phyloP scores from a whole-genome alignment of 1,139 yeast genomes.

The Debaryomyces fabryi region DNA sequence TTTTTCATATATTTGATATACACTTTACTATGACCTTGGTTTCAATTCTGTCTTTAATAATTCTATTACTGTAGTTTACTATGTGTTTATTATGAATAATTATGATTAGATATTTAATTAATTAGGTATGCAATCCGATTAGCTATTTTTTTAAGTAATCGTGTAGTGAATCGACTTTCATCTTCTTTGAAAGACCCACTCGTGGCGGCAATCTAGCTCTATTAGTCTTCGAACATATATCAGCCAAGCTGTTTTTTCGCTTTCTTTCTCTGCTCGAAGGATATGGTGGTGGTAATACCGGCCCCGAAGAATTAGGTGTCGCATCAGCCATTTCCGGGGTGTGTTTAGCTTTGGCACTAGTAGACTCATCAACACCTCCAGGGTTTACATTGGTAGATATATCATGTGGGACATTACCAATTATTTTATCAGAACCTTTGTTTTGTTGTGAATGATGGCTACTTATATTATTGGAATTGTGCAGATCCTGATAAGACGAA shows the following conservation, averaged over 20 bases:
- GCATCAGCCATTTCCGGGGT: not conserved
- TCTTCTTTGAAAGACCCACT: conserved; percentile 37
- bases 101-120: conserved; percentile 1
- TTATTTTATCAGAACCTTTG: not conserved
- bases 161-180: conserved; percentile 37
- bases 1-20: not conserved
- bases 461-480: not conserved
- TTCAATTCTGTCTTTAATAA: not conserved
- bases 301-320: not conserved
- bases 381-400: conserved; percentile 30
- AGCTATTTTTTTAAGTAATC: conserved; percentile 16
- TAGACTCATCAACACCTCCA: conserved; percentile 27
- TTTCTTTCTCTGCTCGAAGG: conserved; percentile 3
- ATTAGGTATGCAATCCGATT: conserved; percentile 2
- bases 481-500: not conserved
- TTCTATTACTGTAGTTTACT: not conserved
- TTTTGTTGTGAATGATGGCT: not conserved
- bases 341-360: not conserved
- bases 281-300: not conserved
- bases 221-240: conserved; percentile 21
- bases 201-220: conserved; percentile 17
- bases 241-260: conserved; percentile 19
- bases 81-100: not conserved
- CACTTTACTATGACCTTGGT: not conserved
- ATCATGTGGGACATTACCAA: not conserved